Conservation (phyloP, 306 rosid species). For the Argentina anserina region DNA sequence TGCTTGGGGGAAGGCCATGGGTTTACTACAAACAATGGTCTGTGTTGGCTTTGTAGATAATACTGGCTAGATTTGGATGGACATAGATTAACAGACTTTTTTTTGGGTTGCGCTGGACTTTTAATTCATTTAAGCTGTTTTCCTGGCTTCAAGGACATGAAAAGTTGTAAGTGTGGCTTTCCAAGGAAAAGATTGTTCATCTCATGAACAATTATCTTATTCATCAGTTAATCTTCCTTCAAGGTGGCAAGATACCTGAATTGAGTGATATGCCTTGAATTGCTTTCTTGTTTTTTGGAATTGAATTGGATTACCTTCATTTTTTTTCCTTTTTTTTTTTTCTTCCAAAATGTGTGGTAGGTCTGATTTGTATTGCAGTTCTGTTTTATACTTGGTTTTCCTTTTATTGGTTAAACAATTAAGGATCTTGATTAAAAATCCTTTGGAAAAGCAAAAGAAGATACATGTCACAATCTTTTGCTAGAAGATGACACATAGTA, state of each 20-base stretch:
- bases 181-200: background rate
- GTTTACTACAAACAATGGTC: background rate
- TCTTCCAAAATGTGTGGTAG: background rate
- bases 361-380: background rate
- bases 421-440: background rate
- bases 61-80: background rate
- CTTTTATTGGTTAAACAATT: background rate
- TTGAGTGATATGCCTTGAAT: background rate
- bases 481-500: background rate
- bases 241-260: background rate
- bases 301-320: background rate
- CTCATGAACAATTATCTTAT: background rate
- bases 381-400: background rate
- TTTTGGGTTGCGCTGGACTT: background rate
- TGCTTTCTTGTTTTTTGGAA: background rate
- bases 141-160: background rate
- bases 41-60: background rate
- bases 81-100: background rate
- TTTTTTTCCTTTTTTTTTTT: background rate
- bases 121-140: background rate
- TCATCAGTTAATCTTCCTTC: background rate
- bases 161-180: background rate
- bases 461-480: background rate
- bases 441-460: background rate
- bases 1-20: background rate